Evolutionary conservation across 2,329 filamentous ascomycete species (phyloP).

Genomic region (Endoconidiophora laricicola): DNA sequence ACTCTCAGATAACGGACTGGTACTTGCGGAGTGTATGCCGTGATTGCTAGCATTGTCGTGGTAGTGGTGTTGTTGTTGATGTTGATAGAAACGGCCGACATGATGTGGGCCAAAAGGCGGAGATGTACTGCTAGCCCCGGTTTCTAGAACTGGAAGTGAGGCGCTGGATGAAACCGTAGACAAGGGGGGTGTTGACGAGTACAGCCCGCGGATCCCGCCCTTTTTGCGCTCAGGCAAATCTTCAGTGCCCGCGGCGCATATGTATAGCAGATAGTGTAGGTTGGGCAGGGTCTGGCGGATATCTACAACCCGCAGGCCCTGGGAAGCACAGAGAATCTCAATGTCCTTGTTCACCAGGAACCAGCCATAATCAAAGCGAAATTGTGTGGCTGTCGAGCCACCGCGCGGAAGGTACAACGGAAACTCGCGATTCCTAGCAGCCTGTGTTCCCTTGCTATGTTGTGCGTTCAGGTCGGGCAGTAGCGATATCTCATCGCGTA

Average conservation of each 20-base stretch:
- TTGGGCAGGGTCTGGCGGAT: constrained; percentile 87
- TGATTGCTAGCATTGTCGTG: no score
- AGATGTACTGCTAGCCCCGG: background rate
- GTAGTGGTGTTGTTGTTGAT: constrained; percentile 15
- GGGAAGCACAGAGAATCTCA: constrained; percentile 46
- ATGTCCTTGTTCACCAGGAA: constrained; percentile 96
- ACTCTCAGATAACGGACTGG: background rate
- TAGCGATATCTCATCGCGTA: constrained; percentile 57
- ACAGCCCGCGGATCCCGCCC: constrained; percentile 43
- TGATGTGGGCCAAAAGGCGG: background rate
- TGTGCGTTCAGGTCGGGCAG: constrained; percentile 26
- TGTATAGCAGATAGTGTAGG: constrained; percentile 79
- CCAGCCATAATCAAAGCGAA: constrained; percentile 89
- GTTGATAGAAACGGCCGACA: background rate
- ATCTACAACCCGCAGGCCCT: constrained; percentile 68
- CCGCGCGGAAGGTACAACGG: constrained; percentile 55
- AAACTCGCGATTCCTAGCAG: constrained; percentile 48
- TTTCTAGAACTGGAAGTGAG: background rate
- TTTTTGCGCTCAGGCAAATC: constrained; percentile 44
- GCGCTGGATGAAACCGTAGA: background rate
- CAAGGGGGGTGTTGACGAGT: constrained; percentile 14
- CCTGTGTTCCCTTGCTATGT: constrained; percentile 1
- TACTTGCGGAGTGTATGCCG: no score
- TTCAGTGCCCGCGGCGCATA: constrained; percentile 62
- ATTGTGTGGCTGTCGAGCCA: constrained; percentile 52